Base-by-base conservation (phyloP, 192 early-diverging fungal genomes). In the Coemansia sp. region DNA sequence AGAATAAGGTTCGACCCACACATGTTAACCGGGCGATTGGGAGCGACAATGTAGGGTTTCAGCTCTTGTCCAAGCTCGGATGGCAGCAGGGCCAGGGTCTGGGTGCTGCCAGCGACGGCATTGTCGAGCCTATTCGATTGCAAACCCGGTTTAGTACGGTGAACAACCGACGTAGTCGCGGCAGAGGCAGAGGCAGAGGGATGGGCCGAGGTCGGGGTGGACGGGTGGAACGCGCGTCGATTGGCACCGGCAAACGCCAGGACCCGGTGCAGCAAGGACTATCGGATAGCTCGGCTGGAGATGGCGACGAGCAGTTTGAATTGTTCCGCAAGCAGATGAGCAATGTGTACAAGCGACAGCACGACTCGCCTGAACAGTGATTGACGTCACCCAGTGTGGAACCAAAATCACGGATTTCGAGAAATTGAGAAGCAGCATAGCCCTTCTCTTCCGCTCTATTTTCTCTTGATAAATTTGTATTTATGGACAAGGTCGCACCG, bases 401-500 rank as follows among this genome's bases (percentile, higher is more conserved):
- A 29, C 3, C 28, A 29, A 29, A 29, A n/a, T n/a, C n/a, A n/a
- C n/a, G n/a, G n/a, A n/a, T n/a, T n/a, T n/a, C n/a, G n/a, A n/a
- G n/a, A n/a, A n/a, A n/a, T n/a, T n/a, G n/a, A n/a, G n/a, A n/a
- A n/a, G n/a, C n/a, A n/a, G n/a, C n/a, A n/a, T 36, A 7, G n/a
- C 9, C 14, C 15, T 15, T 40, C 7, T 4, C n/a, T 53, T 53
- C 17, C 25, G 10, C n/a, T 2, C 15, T 34, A 36, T 51, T 51
- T 51, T 14, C 17, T 52, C 7, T 28, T 31, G 21, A 8, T 58
- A 25, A 39, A 9, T 9, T 32, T 36, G 10, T 51, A 36, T 79
- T 58, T 55, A 82, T 82, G 64, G 79, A 80, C 53, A 58, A 68
- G 34, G 61, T 80, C 12, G 70, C 80, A 42, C 51, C 65, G 41